These are phyloP conservation scores for Xylaria cubensis DNA, from an alignment of 495 filamentous ascomycete genomes.

Conservation along the genomic window DNA sequence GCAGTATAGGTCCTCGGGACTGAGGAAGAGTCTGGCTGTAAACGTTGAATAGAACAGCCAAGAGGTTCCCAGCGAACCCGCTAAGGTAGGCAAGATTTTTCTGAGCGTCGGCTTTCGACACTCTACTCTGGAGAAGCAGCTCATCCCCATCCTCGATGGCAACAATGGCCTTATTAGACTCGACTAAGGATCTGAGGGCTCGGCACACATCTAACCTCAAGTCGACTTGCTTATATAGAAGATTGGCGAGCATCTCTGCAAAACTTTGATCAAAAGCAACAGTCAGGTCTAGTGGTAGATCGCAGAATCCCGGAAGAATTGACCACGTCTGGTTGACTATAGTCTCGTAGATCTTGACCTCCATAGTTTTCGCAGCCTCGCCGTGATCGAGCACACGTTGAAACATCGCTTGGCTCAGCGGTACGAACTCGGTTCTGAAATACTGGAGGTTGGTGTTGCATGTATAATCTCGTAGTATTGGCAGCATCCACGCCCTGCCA, in stretches of 20 bases:
- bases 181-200: conserved; percentile 82
- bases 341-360: conserved; percentile 97
- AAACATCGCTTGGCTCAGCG: conserved; percentile 88
- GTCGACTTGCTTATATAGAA: conserved; percentile 91
- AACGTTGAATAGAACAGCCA: conserved; percentile 96
- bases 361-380: conserved; percentile 81
- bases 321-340: conserved; percentile 95
- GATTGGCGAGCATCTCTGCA: conserved; percentile 86
- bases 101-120: conserved; percentile 74
- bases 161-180: conserved; percentile 84
- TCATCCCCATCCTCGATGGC: conserved; percentile 68
- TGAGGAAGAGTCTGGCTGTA: conserved; percentile 95
- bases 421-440: conserved; percentile 84
- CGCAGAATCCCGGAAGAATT: conserved; percentile 92
- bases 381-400: conserved; percentile 84
- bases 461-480: conserved; percentile 83
- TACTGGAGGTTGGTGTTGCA: conserved; percentile 84
- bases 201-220: conserved; percentile 85
- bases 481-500: conserved; percentile 93
- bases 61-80: conserved; percentile 79
- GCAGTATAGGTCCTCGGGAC: conserved; percentile 84
- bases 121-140: conserved; percentile 70
- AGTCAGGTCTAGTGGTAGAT: conserved; percentile 80
- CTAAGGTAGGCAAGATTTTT: conserved; percentile 82
- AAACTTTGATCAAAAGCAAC: conserved; percentile 86